These are phyloP conservation scores for Dionaea muscipula DNA, from an alignment of 179 eudicot genomes.

Conservation along the genomic window DNA sequence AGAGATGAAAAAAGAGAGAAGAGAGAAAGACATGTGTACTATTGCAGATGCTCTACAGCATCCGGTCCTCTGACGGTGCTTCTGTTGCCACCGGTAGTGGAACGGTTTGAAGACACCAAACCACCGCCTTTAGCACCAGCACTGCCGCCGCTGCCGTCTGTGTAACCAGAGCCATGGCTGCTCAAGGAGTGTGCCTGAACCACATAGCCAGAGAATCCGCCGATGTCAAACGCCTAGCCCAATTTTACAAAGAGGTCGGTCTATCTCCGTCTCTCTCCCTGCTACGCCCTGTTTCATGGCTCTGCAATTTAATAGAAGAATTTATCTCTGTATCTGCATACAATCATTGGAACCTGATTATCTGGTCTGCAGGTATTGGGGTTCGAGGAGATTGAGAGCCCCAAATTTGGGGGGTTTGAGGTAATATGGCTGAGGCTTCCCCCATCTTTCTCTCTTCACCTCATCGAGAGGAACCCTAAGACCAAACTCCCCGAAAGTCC, in stretches of 20 bases:
- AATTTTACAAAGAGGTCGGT: conserved; percentile 64
- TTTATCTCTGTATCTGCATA: no score
- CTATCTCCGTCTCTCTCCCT: neutral
- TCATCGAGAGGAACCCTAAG: conserved; percentile 63
- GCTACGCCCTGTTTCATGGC: no score
- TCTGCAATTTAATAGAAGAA: no score
- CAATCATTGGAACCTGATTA: neutral
- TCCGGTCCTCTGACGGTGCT: no score
- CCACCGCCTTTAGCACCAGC: no score
- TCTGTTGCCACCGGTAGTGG: no score
- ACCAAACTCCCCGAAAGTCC: conserved; percentile 68
- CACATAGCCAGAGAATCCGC: conserved; percentile 74
- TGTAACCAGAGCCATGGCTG: no score
- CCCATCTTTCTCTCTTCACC: conserved; percentile 48
- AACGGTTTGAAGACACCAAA: no score
- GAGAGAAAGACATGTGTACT: no score
- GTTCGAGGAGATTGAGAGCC: conserved; percentile 68
- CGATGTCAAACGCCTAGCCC: conserved; percentile 64
- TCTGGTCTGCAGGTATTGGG: conserved; percentile 42
- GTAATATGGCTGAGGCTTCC: conserved; percentile 68
- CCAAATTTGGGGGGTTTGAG: conserved; percentile 43
- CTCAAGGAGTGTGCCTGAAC: conserved; percentile 45
- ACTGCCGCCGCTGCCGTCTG: no score
- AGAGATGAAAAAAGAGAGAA: no score
- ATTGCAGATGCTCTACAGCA: no score